phyloP scores from a whole-genome alignment of 2,329 filamentous ascomycete genomes.

The Metarhizium anisopliae region DNA sequence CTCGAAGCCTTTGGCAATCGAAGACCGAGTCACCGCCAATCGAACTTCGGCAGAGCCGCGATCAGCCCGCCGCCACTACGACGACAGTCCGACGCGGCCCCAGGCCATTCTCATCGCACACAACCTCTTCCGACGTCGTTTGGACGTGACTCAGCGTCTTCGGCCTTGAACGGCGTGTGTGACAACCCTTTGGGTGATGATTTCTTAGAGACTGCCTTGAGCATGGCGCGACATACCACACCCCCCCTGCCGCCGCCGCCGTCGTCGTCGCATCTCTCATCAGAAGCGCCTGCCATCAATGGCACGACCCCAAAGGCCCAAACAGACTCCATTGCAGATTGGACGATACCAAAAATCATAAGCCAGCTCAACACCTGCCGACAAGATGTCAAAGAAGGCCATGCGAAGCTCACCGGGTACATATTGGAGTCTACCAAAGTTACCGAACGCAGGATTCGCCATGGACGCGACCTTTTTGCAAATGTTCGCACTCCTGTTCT shows the following conservation, averaged over 20 bases:
- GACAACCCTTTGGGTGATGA: neutral
- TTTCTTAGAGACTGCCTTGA: neutral
- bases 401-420: conserved; percentile 35
- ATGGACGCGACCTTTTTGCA: conserved; percentile 39
- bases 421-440: conserved; percentile 35
- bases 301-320: conserved; percentile 12
- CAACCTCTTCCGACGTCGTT: neutral
- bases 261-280: neutral
- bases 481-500: conserved; percentile 28
- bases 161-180: neutral
- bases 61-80: conserved; percentile 21
- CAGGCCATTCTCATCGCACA: neutral
- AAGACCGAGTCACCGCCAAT: neutral
- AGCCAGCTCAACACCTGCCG: conserved; percentile 29
- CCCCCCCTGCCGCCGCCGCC: conserved; percentile 11
- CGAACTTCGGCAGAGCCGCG: conserved; percentile 8
- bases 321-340: conserved; percentile 21
- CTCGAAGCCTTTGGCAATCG: conserved; percentile 6
- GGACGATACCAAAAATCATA: conserved; percentile 35
- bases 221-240: conserved; percentile 12
- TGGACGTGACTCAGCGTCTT: neutral
- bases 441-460: conserved; percentile 28
- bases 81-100: conserved; percentile 6
- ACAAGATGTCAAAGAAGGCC: conserved; percentile 34
- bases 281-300: conserved; percentile 7